Evolutionary conservation across 495 filamentous ascomycete species (phyloP), one percentile per base, ranked within the genome.

Genomic region (Zalerion maritima): DNA sequence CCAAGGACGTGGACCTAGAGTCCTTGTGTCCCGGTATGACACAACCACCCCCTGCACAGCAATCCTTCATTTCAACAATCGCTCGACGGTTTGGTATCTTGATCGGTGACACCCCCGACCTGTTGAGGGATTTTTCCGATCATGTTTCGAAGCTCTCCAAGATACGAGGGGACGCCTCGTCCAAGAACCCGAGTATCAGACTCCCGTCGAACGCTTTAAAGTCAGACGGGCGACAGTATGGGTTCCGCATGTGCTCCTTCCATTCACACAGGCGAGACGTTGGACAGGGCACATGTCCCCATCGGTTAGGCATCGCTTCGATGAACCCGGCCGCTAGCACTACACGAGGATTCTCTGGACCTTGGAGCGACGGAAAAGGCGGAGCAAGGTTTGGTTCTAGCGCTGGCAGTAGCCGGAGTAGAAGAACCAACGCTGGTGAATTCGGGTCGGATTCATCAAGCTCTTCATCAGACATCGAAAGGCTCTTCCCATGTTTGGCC

Each of bases 121-220:
- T 63, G 15, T 34, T 31, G 28, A 49, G 47, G 24, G 60, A 65
- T 26, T 65, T 62, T 36, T 29, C 43, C 26, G 44, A 38, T 21
- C 59, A 65, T 36, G 42, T 60, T 3, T 35, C 38, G 18, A 61
- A 60, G 43, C 56, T 63, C 49, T 34, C 40, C 5, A 39, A 42
- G 27, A 49, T 49, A 34, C 45, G 57, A 21, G 49, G 58, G 17
- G 57, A 63, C 35, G 37, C 56, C 28, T 45, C 52, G 32, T 46
- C 62, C 39, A 65, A 65, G 46, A 63, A 63, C 42, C 60, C 60
- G 0, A 59, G 62, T 40, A 48, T 65, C 9, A 39, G 59, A 24
- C 38, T 65, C 2, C 58, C 58, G 3, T 50, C 46, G 21, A 65
- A 62, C 40, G 47, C 47, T 20, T 45, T 62, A 4, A 41, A 47